Base-by-base conservation (phyloP, 495 filamentous ascomycete species). In the Usnea hakonensis region DNA sequence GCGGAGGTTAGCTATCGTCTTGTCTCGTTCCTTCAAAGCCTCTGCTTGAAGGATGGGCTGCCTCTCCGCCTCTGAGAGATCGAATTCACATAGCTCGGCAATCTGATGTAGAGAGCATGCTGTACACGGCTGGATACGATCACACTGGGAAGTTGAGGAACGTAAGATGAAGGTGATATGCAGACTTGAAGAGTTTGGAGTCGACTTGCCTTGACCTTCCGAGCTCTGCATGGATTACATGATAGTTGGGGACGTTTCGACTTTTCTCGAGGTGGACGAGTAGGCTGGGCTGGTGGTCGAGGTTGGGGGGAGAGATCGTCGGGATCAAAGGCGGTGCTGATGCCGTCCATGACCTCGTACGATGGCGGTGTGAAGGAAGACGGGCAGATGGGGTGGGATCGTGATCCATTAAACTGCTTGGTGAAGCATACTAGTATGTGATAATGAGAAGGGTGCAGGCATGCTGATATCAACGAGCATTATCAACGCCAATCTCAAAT, bases 81-180 rank as follows among this genome's bases (percentile, higher is more conserved):
- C 69, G 62, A 77, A 79, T 50, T 77, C 70, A 64, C 77, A 79
- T 54, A 74, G 67, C 52, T 75, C 77, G 13, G 77, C 75, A 52
- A 70, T 70, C 35, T 77, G 76, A 57, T 77, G 74, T n/a, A 76
- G 70, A 48, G 75, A 76, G 58, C 77, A 79, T 17, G 77, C 75
- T 21, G 72, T 73, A 68, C 77, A 79, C 54, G 77, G 77, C 61
- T 77, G 76, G 46, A 73, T 78, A 26, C 77, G 76, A 71, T 78
- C 77, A 65, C 77, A 79, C 77, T 78, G 65, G 37, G 26, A 41
- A n/a, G n/a, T n/a, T 37, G n/a, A 35, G 33, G 19, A 53, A 36
- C 32, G 53, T 23, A 28, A 55, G 38, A 60, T 30, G 33, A 17
- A 46, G 28, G 28, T 16, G 11, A 28, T 14, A 19, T 14, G 16